These are phyloP conservation scores for Corinectria fuckeliana DNA, from an alignment of 2,329 filamentous ascomycete genomes.

Conservation along the genomic window DNA sequence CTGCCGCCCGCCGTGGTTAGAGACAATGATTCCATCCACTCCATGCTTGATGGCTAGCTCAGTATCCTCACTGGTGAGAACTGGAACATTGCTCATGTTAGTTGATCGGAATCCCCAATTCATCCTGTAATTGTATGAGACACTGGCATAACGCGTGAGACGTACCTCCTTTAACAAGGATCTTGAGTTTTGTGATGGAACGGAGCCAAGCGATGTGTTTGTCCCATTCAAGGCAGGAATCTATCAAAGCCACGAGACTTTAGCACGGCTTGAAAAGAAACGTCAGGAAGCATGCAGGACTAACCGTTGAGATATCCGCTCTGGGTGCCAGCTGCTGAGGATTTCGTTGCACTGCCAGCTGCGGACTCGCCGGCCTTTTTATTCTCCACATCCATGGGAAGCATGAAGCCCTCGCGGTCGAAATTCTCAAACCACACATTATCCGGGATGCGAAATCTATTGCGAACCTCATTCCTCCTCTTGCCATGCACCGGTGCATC, in stretches of 20 bases:
- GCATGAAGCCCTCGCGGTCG: conserved; percentile 16
- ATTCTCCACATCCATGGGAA: conserved; percentile 19
- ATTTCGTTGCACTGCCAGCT: background rate
- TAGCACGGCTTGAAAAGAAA: too few relatives aligned
- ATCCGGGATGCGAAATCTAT: conserved; percentile 12
- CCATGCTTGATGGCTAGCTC: conserved; percentile 11
- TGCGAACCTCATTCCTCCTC: conserved; percentile 16
- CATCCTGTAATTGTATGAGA: background rate
- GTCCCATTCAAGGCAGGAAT: conserved; percentile 9
- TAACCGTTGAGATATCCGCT: conserved; percentile 13
- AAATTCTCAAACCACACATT: conserved; percentile 19
- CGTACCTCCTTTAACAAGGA: conserved; percentile 19
- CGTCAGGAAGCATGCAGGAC: background rate
- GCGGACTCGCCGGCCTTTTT: conserved; percentile 2
- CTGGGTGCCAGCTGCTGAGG: background rate
- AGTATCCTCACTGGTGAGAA: conserved; percentile 10
- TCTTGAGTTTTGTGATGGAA: conserved; percentile 10
- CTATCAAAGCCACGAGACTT: background rate
- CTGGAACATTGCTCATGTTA: background rate
- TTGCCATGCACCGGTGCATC: conserved; percentile 17
- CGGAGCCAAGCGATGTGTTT: conserved; percentile 14
- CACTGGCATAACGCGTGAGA: too few relatives aligned
- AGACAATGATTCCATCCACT: conserved; percentile 17
- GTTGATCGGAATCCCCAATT: background rate
- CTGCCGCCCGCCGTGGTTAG: conserved; percentile 16